Evolutionary conservation across 495 filamentous ascomycete species (phyloP), one percentile per base, ranked within the genome.

Genomic region (Tetracladium setigerum): DNA sequence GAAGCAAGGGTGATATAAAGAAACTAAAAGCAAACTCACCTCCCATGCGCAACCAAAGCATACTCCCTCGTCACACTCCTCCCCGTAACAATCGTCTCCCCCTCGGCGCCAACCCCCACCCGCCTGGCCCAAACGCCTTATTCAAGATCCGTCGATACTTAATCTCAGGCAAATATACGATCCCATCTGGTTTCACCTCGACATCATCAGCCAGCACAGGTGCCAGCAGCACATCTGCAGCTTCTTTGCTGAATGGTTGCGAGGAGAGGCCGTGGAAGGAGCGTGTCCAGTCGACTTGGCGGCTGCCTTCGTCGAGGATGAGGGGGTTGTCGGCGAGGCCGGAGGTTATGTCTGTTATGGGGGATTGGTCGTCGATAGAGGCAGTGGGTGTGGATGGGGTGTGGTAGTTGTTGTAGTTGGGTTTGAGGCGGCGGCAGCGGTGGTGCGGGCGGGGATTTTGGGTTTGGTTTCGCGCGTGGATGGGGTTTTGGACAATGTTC

Each of bases 111-210:
- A 98, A 65, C 1, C 92, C 94, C 92, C 92, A 98, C 1, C 84
- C 92, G 2, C 94, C 94, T 2, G 92, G 92, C 0, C 92, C 92
- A 67, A 98, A 98, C 0, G 92, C 89, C 33, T 68, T 61, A 60
- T 96, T 96, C 54, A 98, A 67, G 47, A 96, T 95, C 33, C 92
- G 73, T 17, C 92, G 73, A 66, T 98, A 98, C 66, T 98, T 98
- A 71, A 98, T 98, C 76, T 98, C 92, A 12, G 92, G 92, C 45
- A 98, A 74, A 62, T 96, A 98, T 39, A 96, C 71, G 56, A 98
- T 94, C 24, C 92, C 92, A 67, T 98, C 92, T 19, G 87, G 84
- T 71, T 98, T 98, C 58, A 97, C 81, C 73, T 98, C 92, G 38
- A 98, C 79, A 64, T 97, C 91, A 14, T 85, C 76, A 5, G 74